phyloP scores from a whole-genome alignment of 2,329 filamentous ascomycete species.

The Myriosclerotinia curreyana region DNA sequence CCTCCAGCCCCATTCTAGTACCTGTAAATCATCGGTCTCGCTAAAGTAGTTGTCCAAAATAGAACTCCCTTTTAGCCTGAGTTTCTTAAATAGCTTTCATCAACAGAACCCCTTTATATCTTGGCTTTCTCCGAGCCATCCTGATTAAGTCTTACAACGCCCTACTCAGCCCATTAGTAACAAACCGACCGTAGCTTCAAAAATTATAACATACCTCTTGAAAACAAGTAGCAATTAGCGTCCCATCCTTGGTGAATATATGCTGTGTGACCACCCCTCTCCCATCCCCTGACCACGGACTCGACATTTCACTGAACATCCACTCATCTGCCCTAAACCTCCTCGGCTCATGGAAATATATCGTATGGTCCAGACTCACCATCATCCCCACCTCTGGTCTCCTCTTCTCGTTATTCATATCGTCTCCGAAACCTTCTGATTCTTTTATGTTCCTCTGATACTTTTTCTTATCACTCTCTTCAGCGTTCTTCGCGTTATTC shows the following conservation, averaged over 20 bases:
- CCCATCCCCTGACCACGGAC: conserved; percentile 75
- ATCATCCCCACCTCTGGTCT: conserved; percentile 74
- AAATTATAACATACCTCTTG: conserved; percentile 57
- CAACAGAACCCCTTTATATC: conserved; percentile 9
- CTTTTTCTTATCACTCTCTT: conserved; percentile 47
- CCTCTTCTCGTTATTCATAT: conserved; percentile 49
- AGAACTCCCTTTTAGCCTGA: background rate
- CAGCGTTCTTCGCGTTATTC: conserved; percentile 2
- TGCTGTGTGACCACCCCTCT: conserved; percentile 72
- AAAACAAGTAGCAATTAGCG: conserved; percentile 71
- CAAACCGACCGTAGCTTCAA: background rate
- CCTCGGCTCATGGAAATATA: conserved; percentile 63
- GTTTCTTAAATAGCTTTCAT: background rate
- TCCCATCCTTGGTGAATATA: conserved; percentile 69
- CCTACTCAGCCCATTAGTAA: conserved; percentile 29
- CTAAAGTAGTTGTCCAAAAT: too few species aligned
- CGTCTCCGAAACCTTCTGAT: conserved; percentile 41
- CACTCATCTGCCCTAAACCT: conserved; percentile 64
- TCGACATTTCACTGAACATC: conserved; percentile 79
- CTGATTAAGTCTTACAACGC: conserved; percentile 36
- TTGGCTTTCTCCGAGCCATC: conserved; percentile 24
- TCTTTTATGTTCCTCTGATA: conserved; percentile 45
- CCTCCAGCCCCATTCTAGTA: background rate
- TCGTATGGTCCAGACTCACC: conserved; percentile 74
- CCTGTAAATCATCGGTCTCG: too few species aligned